These are phyloP conservation scores for Arthrinium puccinioides DNA, from an alignment of 2,329 filamentous ascomycete genomes.

Conservation along the genomic window DNA sequence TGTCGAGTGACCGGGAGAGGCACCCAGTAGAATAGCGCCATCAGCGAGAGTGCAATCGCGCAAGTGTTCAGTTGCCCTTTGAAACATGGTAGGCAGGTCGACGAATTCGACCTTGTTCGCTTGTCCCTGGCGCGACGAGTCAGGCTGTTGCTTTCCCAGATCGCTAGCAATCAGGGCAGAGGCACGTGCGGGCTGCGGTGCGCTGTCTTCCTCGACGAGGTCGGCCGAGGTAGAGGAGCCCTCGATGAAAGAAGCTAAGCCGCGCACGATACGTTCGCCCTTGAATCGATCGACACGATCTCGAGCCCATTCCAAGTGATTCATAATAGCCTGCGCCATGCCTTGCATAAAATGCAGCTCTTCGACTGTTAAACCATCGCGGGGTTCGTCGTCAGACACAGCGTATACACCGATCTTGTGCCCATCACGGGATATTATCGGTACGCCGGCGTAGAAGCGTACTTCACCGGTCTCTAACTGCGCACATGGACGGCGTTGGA, in stretches of 20 bases:
- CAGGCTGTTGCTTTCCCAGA: conserved; percentile 2
- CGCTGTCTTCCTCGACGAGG: conserved; percentile 6
- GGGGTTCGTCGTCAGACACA: conserved; percentile 50
- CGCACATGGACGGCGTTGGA: conserved; percentile 24
- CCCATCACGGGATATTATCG: conserved; percentile 46
- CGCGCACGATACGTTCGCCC: conserved; percentile 46
- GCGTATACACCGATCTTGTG: conserved; percentile 54
- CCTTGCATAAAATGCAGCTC: conserved; percentile 49
- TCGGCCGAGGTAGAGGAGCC: conserved; percentile 27
- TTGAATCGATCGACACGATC: conserved; percentile 43
- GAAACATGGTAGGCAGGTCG: conserved; percentile 5
- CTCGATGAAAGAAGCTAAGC: conserved; percentile 47
- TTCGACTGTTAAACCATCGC: conserved; percentile 38
- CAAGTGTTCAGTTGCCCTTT: conserved; percentile 19
- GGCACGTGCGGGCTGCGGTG: no score
- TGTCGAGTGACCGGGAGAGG: conserved; percentile 15
- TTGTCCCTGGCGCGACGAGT: neutral
- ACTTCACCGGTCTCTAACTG: conserved; percentile 21
- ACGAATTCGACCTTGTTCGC: neutral
- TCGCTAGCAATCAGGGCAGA: no score
- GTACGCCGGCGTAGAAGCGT: conserved; percentile 39
- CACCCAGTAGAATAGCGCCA: conserved; percentile 22
- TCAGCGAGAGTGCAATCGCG: conserved; percentile 23
- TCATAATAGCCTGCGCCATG: conserved; percentile 48
- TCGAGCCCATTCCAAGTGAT: conserved; percentile 52